phyloP scores from a whole-genome alignment of 768 basidiomycete genomes.

The Hypsizygus marmoreus region DNA sequence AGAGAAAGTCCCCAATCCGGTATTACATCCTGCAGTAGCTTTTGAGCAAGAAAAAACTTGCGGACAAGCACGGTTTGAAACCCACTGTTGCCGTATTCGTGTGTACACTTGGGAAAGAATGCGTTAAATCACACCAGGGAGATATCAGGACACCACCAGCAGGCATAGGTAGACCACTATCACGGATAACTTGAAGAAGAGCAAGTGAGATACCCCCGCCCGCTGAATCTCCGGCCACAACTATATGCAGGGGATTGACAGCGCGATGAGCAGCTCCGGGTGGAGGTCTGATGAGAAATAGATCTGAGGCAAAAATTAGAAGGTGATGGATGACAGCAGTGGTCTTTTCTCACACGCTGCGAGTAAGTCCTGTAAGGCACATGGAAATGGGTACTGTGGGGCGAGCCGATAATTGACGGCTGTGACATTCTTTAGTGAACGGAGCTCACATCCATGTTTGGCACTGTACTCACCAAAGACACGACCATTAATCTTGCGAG shows the following conservation, averaged over 20 bases:
- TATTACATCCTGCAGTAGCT: slow-evolving; percentile 65
- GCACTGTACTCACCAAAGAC: slow-evolving; percentile 63
- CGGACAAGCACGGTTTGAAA: slow-evolving; percentile 3
- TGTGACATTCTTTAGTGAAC: slow-evolving; percentile 28
- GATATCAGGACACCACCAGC: slow-evolving; percentile 90
- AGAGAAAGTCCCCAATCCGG: slow-evolving; percentile 75
- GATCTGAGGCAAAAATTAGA: slow-evolving; percentile 44
- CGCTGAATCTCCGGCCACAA: slow-evolving; percentile 90
- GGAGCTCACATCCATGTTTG: too few relatives aligned
- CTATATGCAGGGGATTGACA: slow-evolving; percentile 78
- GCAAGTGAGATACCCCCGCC: slow-evolving; percentile 88
- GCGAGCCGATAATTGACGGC: slow-evolving; percentile 86
- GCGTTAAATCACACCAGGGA: slow-evolving; percentile 91
- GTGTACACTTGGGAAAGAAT: slow-evolving; percentile 90
- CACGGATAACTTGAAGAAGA: slow-evolving; percentile 85
- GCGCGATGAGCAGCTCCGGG: slow-evolving; percentile 73
- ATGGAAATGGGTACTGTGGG: slow-evolving; percentile 97
- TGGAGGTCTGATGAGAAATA: slow-evolving; percentile 91
- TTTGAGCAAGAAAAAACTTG: not conserved
- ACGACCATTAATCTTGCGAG: slow-evolving; percentile 90
- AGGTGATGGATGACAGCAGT: not conserved
- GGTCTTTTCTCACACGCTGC: slow-evolving; percentile 68
- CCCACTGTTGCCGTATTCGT: slow-evolving; percentile 81
- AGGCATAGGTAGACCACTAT: slow-evolving; percentile 77
- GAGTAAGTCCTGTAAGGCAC: slow-evolving; percentile 84